Percentiles rank a stretch among this genome's conserved stretches.
Evolutionary conservation across 306 rosid species (phyloP).

Genomic region (Cyamopsis tetragonoloba): DNA sequence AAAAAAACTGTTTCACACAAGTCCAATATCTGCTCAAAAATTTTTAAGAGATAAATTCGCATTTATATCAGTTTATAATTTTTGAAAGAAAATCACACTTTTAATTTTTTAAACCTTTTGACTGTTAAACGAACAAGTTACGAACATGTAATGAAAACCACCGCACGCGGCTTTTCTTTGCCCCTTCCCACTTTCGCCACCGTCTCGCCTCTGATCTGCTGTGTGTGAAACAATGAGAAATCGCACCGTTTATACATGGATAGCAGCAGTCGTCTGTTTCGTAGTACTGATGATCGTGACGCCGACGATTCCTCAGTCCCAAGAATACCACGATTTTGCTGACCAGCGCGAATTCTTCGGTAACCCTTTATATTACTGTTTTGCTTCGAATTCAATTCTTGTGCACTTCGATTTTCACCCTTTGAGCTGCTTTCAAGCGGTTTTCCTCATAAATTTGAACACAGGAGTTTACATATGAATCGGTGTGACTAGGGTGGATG

Average conservation of each 20-base stretch:
- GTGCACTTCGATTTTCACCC: too few species aligned
- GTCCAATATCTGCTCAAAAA: too few species aligned
- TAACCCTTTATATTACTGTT: not conserved
- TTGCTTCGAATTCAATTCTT: not conserved
- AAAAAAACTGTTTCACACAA: too few species aligned
- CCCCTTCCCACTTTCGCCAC: too few species aligned
- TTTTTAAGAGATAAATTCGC: too few species aligned
- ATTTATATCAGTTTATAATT: too few species aligned
- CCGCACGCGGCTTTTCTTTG: not conserved
- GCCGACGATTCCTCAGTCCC: slow-evolving; percentile 77
- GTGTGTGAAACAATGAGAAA: slow-evolving; percentile 37
- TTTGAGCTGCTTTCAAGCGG: not conserved
- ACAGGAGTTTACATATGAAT: not conserved
- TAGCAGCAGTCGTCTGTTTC: slow-evolving; percentile 53
- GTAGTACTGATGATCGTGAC: slow-evolving; percentile 66
- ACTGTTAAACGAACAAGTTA: too few species aligned
- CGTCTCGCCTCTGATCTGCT: not conserved
- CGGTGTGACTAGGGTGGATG: not conserved
- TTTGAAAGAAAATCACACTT: too few species aligned
- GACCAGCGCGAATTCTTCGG: slow-evolving; percentile 78
- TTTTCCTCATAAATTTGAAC: not conserved
- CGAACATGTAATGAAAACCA: too few species aligned
- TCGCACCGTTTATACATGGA: slow-evolving; percentile 47
- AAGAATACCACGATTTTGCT: slow-evolving; percentile 79
- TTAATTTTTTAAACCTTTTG: too few species aligned